Evolutionary conservation across 2,329 filamentous ascomycete genomes (phyloP).

Genomic region (Graphiopsis chlorocephala): DNA sequence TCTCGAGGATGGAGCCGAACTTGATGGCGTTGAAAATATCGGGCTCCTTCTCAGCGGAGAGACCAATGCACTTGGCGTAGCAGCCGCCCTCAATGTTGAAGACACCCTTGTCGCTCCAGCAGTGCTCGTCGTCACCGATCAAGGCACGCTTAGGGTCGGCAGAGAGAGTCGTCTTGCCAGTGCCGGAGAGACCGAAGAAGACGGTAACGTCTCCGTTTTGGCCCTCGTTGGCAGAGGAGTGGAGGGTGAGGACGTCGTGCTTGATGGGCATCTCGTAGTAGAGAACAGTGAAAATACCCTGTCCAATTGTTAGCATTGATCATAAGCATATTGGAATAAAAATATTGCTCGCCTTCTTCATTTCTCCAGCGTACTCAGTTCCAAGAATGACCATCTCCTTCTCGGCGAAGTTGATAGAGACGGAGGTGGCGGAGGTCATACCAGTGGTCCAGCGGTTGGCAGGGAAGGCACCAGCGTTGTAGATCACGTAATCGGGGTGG

Average conservation of each 20-base stretch:
- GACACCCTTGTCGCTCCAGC: conserved; percentile 93
- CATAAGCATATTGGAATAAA: background rate
- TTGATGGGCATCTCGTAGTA: conserved; percentile 99
- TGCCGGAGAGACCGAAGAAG: conserved; percentile 98
- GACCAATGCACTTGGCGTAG: conserved; percentile 98
- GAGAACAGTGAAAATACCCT: conserved; percentile 92
- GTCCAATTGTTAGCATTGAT: conserved; percentile 13
- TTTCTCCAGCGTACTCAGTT: conserved; percentile 85
- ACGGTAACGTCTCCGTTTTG: conserved; percentile 88
- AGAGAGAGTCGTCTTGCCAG: conserved; percentile 97
- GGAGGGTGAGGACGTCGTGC: conserved; percentile 97
- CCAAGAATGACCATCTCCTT: conserved; percentile 99
- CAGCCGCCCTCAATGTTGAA: conserved; percentile 99
- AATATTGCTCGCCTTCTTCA: conserved; percentile 28
- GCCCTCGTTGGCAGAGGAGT: conserved; percentile 98
- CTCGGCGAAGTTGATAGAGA: conserved; percentile 97
- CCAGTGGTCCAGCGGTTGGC: conserved; percentile 97
- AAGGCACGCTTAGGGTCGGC: conserved; percentile 93
- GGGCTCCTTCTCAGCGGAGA: conserved; percentile 97
- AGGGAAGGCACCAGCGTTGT: conserved; percentile 98
- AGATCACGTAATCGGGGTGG: conserved; percentile 99
- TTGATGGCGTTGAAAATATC: conserved; percentile 96
- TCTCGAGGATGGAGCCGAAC: conserved; percentile 96
- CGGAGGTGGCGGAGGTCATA: conserved; percentile 97
- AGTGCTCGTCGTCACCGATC: conserved; percentile 99